Base-by-base conservation (phyloP, 2,329 filamentous ascomycete genomes). In the Pyrenophora teres region DNA sequence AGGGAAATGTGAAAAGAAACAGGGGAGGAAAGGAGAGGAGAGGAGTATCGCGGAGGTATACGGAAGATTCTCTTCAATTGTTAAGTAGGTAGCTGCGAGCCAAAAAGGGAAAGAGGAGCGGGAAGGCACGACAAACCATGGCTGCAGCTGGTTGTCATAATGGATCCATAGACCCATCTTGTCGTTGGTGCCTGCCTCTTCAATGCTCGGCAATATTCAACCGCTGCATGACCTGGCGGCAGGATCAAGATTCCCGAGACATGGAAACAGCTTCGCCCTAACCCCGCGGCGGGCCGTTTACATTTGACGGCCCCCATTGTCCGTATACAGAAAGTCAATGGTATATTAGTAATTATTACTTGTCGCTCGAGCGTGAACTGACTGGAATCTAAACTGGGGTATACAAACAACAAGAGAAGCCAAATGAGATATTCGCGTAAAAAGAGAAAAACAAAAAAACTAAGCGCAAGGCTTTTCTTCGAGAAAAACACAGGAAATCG, bases 241-340 rank as follows among this genome's bases (percentile, higher is more conserved):
- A 50, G 51, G 54, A 54, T 49, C 48, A 59, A 36, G 48, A 45
- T 53, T 62, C 36, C 54, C 54, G 52, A 49, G 27, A 18, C 16
- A 35, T 30, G 23, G 46, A 42, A 18, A 21, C 15, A 43, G 9
- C 15, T 15, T 15, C 27, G 27, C 9, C 27, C 9, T 10, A 40
- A 40, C 38, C 45, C 53, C 44, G 47, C 47, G 45, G 49, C 45
- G 25, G 44, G 27, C 27, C 27, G 4, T 13, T 30, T 30, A 9
- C 27, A 13, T 30, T 10, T 12, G 4, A 30, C 6, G 23, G 23
- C 23, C 8, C 23, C 23, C 9, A 30, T 30, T 30, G 27, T 30
- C 10, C 9, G 10, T 30, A 30, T 30, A 13, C 25, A 10, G 7
- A 30, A 15, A 18, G 27, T 46, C 33, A 18, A 42, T 16, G 27